phyloP scores from a whole-genome alignment of 2,329 filamentous ascomycete genomes.

The Ascochyta rabiei region DNA sequence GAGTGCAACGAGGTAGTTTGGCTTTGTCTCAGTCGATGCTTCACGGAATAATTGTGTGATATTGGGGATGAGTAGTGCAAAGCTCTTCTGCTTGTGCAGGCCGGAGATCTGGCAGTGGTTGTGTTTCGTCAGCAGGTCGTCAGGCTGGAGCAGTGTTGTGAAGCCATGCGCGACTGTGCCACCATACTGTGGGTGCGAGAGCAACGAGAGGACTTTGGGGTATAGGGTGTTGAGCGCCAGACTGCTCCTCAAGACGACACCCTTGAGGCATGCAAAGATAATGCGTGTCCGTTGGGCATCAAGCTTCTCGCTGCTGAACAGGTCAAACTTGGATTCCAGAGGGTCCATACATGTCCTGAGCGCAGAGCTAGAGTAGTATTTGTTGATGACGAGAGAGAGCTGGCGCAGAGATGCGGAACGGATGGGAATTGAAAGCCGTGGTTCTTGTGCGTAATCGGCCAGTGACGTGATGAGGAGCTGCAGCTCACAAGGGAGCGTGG shows the following conservation, averaged over 20 bases:
- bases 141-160: conserved; percentile 62
- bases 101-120: conserved; percentile 68
- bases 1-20: conserved; percentile 67
- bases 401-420: conserved; percentile 50
- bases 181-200: conserved; percentile 58
- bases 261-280: conserved; percentile 67
- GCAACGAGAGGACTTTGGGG: conserved; percentile 55
- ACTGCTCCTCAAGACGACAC: conserved; percentile 63
- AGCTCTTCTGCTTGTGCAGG: conserved; percentile 68
- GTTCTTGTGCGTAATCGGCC: conserved; percentile 42
- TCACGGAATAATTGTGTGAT: conserved; percentile 61
- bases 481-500: conserved; percentile 39
- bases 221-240: conserved; percentile 51
- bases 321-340: conserved; percentile 42
- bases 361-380: conserved; percentile 51
- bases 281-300: conserved; percentile 57
- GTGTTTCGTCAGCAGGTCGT: conserved; percentile 64
- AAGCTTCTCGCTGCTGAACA: conserved; percentile 40
- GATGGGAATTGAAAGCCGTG: conserved; percentile 33
- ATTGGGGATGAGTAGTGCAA: conserved; percentile 63
- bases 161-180: conserved; percentile 63
- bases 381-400: conserved; percentile 56
- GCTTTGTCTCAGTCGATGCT: conserved; percentile 55
- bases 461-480: conserved; percentile 46
- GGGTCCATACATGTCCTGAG: conserved; percentile 50